phyloP scores from a whole-genome alignment of 306 rosid species.

The Quillaja saponaria region DNA sequence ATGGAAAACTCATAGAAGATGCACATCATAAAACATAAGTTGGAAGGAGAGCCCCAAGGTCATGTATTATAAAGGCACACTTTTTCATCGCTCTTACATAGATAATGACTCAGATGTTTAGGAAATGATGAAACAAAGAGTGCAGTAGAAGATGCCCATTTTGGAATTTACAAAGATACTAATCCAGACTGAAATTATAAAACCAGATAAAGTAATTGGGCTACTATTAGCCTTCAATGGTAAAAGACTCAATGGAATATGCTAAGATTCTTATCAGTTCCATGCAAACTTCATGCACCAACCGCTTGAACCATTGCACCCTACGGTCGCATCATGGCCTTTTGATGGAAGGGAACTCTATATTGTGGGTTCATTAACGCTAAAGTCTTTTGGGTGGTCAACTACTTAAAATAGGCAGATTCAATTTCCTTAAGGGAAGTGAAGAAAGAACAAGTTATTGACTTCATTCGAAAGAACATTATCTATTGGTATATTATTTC shows the following conservation, averaged over 20 bases:
- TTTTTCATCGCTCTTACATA: too few relatives aligned
- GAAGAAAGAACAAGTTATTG: neutral
- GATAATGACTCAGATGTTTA: neutral
- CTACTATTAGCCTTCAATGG: neutral
- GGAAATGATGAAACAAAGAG: neutral
- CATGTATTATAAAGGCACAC: neutral
- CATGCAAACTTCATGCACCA: neutral
- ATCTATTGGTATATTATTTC: neutral
- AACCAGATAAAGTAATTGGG: neutral
- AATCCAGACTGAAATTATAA: too few relatives aligned
- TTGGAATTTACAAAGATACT: too few relatives aligned
- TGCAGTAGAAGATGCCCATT: neutral
- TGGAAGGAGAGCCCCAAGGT: neutral
- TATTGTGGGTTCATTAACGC: neutral
- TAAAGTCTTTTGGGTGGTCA: neutral
- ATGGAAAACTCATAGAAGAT: neutral
- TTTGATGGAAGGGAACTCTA: neutral
- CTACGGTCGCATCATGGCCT: too few relatives aligned
- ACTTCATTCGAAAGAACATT: neutral
- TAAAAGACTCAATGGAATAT: too few relatives aligned
- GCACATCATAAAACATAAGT: too few relatives aligned
- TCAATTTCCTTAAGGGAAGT: neutral
- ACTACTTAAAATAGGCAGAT: too few relatives aligned
- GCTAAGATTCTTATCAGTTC: neutral
- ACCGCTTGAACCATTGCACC: neutral